Conservation (phyloP, 768 basidiomycete genomes). For the Suillus americanus region DNA sequence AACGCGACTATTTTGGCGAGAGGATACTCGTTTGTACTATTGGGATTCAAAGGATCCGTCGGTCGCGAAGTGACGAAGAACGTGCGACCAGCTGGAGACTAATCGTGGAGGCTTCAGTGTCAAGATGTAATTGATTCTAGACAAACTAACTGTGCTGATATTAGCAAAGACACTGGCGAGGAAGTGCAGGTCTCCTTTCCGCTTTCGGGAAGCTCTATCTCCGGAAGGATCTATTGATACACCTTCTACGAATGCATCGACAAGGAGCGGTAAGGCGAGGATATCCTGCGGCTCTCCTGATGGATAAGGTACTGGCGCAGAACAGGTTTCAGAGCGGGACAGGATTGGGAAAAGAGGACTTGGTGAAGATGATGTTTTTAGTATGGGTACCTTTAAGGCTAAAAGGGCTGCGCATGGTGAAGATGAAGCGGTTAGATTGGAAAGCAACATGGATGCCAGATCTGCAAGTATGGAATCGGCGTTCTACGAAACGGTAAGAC, state of each 20-base stretch:
- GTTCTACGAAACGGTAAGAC: conserved; percentile 50
- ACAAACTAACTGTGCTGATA: conserved; percentile 64
- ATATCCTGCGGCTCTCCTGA: conserved; percentile 50
- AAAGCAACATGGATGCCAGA: conserved; percentile 94
- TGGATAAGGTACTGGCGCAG: conserved; percentile 73
- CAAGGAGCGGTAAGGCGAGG: conserved; percentile 73
- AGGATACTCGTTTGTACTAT: conserved; percentile 66
- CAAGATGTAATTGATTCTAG: neutral
- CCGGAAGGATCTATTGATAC: conserved; percentile 52
- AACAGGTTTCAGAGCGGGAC: conserved; percentile 79
- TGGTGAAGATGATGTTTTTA: conserved; percentile 41
- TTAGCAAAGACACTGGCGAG: conserved; percentile 95
- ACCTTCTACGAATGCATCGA: conserved; percentile 86
- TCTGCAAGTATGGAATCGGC: conserved; percentile 90
- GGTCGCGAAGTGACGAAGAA: conserved; percentile 77
- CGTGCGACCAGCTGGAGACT: conserved; percentile 77
- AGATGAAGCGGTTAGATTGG: conserved; percentile 85
- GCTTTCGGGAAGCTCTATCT: conserved; percentile 46
- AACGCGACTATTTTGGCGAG: conserved; percentile 81
- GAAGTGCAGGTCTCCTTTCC: conserved; percentile 87
- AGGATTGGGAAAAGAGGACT: conserved; percentile 68
- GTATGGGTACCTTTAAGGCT: conserved; percentile 62
- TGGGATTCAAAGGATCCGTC: conserved; percentile 42
- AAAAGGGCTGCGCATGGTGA: conserved; percentile 64
- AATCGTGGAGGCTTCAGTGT: conserved; percentile 1